These are phyloP conservation scores for Exophiala calicioides DNA, from an alignment of 2,329 filamentous ascomycete genomes.

Conservation along the genomic window DNA sequence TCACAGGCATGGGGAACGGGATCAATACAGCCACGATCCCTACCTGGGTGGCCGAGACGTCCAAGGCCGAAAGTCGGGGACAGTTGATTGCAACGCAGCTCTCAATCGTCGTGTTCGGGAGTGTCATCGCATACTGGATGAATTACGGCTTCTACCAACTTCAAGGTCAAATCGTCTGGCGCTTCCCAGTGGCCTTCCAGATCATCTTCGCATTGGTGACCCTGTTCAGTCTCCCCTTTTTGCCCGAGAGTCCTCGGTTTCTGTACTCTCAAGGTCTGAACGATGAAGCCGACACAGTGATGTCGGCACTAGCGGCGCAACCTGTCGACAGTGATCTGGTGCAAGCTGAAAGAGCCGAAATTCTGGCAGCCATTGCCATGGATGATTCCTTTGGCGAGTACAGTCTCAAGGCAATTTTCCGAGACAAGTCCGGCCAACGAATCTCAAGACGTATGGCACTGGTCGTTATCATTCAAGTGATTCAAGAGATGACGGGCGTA, in stretches of 20 bases:
- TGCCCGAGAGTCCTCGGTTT: constrained; percentile 46
- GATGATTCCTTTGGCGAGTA: constrained; percentile 7
- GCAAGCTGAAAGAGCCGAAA: constrained; percentile 8
- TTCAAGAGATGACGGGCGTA: constrained; percentile 13
- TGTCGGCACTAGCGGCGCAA: constrained; percentile 55
- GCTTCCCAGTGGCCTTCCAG: constrained; percentile 51
- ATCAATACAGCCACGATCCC: constrained; percentile 54
- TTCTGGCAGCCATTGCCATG: constrained; percentile 9
- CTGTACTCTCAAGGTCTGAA: not conserved
- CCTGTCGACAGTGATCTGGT: constrained; percentile 25
- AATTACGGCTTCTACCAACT: constrained; percentile 54
- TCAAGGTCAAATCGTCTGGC: constrained; percentile 45
- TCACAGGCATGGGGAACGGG: constrained; percentile 52
- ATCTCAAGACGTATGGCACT: constrained; percentile 5
- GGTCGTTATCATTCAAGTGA: constrained; percentile 10
- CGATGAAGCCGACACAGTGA: constrained; percentile 48
- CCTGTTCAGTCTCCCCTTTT: constrained; percentile 48
- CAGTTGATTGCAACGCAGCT: constrained; percentile 52
- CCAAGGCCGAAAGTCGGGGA: constrained; percentile 46
- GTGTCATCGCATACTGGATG: constrained; percentile 54
- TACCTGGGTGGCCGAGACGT: constrained; percentile 55
- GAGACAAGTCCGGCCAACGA: constrained; percentile 5
- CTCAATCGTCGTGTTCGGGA: constrained; percentile 54
- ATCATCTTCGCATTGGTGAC: constrained; percentile 53
- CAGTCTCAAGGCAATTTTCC: constrained; percentile 9